These are phyloP conservation scores for Globisporangium megalacanthum DNA, from an alignment of 352 stramenopile species.

Conservation along the genomic window DNA sequence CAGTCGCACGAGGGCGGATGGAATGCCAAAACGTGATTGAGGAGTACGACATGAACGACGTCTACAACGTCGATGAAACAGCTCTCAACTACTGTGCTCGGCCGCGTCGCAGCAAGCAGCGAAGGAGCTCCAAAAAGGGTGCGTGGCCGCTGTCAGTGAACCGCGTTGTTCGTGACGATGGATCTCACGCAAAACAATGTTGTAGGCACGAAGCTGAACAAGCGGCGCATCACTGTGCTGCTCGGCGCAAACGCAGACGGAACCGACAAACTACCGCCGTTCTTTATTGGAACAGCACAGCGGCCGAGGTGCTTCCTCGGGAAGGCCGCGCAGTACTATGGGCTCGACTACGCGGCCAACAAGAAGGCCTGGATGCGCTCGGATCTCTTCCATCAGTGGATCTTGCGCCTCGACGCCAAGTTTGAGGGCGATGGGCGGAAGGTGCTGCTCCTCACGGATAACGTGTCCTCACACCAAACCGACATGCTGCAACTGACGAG, in stretches of 20 bases:
- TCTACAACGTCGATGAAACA: conserved; percentile 3
- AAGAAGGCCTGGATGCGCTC: neutral
- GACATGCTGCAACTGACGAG: neutral
- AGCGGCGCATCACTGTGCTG: neutral
- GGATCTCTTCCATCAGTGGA: neutral
- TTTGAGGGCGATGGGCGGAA: neutral
- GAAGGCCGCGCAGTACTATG: neutral
- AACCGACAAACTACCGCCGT: neutral
- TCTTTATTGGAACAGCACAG: neutral
- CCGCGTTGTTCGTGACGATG: neutral
- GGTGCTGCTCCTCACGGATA: neutral
- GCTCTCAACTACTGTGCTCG: too few species aligned
- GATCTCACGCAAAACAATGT: neutral
- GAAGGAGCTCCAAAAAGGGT: neutral
- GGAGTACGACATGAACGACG: neutral
- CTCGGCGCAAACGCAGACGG: neutral
- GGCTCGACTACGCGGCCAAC: neutral
- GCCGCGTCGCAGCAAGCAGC: neutral
- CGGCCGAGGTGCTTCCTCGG: neutral
- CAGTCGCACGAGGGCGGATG: neutral
- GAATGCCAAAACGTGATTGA: neutral
- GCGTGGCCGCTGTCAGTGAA: neutral
- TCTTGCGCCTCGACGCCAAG: neutral
- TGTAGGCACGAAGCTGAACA: conserved; percentile 1
- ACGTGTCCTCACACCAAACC: conserved; percentile 2